Evolutionary conservation across 164 flowering plant species (phyloP), one percentile per base, ranked within the genome.

Genomic region (Nelumbo lutea): DNA sequence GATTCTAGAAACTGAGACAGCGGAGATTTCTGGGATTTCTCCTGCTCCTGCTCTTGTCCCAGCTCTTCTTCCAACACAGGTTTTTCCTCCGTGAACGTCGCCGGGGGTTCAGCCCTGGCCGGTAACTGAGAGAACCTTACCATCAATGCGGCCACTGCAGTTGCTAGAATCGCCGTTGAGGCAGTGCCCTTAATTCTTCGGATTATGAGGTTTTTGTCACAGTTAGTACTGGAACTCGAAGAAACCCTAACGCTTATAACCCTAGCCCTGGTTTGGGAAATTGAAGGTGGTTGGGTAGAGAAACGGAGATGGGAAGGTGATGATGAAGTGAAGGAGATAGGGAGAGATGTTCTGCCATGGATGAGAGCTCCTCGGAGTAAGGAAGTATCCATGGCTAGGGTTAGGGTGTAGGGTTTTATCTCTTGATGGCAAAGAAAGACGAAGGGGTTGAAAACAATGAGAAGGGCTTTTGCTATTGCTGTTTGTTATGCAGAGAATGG

Each of bases 1-100:
- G 89, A 77, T 52, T 83, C 87, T 2, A 86, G 69, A 58, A 91
- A 74, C 64, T 85, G 76, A 1, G 85, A 67, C 64, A 89, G 55
- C 40, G 83, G 81, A 5, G 90, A 73, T 41, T 61, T 57, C 6
- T 59, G 65, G 0, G 15, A 7, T 45, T 68, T 61, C 41, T 53
- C 43, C n/a, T 41, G 61, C 9, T 50, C 65, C 42, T 56, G 56
- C 6, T 62, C 70, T 44, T 63, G 70, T 48, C 51, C 59, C 9
- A n/a, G 51, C 55, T 61, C 44, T 64, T 72, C 76, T 47, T 67
- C 73, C 5, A 13, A 42, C 44, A 14, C 68, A 27, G 52, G 41
- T 40, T 63, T 61, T 51, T 77, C 71, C 39, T 68, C 81, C 39
- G 70, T 62, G 48, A 69, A 15, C 11, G 82, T 9, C 2, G 72